These are phyloP conservation scores for Kazachstania sp. DNA, from an alignment of 1,139 yeast species.

Conservation along the genomic window DNA sequence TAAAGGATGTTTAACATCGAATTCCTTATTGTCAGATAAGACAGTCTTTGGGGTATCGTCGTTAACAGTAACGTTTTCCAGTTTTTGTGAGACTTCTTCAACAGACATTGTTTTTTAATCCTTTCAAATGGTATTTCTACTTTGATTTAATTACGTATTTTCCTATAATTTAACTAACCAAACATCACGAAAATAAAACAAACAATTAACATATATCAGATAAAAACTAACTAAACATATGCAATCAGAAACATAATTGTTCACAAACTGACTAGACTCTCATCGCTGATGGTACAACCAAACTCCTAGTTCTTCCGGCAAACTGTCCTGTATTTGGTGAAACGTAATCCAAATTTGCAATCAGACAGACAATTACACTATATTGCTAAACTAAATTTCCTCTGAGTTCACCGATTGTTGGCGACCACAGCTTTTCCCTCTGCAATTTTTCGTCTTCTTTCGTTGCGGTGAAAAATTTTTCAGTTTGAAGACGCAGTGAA, in stretches of 20 bases:
- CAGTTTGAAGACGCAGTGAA: no score
- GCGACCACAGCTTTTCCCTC: background rate
- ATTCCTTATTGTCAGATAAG: constrained; percentile 26
- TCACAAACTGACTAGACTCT: no score
- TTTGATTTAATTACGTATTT: background rate
- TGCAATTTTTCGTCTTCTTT: background rate
- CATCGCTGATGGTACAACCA: no score
- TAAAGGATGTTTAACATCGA: constrained; percentile 65
- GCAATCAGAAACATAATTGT: no score
- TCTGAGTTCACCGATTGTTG: background rate
- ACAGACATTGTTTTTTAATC: constrained; percentile 25
- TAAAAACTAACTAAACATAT: no score
- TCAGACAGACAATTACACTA: no score
- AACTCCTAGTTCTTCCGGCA: no score
- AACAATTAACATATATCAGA: no score
- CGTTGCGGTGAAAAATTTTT: background rate
- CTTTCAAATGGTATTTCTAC: background rate
- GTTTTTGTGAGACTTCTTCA: constrained; percentile 31
- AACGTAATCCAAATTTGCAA: no score
- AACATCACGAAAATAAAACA: background rate
- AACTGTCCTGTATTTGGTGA: no score
- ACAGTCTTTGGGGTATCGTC: constrained; percentile 24
- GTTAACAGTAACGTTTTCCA: constrained; percentile 22
- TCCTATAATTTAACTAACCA: background rate
- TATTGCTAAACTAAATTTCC: no score